Evolutionary conservation across 768 basidiomycete genomes (phyloP).

Genomic region (Porphyrellus cyaneotinctus): DNA sequence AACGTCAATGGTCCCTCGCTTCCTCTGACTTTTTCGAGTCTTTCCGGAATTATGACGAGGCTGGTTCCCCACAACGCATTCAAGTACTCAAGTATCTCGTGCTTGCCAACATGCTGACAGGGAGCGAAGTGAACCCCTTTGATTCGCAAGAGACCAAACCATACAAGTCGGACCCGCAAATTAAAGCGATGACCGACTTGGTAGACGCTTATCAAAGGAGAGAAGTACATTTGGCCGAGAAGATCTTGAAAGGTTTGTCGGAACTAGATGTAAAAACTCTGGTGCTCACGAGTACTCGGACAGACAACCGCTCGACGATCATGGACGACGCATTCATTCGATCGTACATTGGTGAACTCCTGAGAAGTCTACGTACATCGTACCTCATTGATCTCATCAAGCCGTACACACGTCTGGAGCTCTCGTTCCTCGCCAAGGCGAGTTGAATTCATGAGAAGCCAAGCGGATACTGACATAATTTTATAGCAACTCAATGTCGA

Average conservation of each 20-base stretch:
- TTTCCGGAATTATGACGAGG: slow-evolving; percentile 98
- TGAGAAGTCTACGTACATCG: slow-evolving; percentile 90
- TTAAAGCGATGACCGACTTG: slow-evolving; percentile 96
- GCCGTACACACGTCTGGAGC: slow-evolving; percentile 91
- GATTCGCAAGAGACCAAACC: slow-evolving; percentile 99
- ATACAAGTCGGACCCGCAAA: slow-evolving; percentile 92
- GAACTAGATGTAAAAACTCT: not conserved
- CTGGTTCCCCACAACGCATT: slow-evolving; percentile 92
- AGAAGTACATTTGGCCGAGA: slow-evolving; percentile 97
- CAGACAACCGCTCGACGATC: slow-evolving; percentile 92
- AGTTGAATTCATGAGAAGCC: slow-evolving; percentile 6
- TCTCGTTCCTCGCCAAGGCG: slow-evolving; percentile 90
- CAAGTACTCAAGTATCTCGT: slow-evolving; percentile 99
- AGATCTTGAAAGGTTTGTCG: slow-evolving; percentile 75
- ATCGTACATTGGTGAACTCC: slow-evolving; percentile 92
- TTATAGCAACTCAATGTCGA: slow-evolving; percentile 92
- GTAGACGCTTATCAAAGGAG: slow-evolving; percentile 95
- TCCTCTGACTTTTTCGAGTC: slow-evolving; percentile 99
- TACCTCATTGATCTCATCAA: slow-evolving; percentile 98
- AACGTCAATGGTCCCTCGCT: slow-evolving; percentile 97
- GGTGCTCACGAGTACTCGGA: not conserved
- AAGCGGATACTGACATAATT: not conserved
- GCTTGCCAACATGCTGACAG: slow-evolving; percentile 95
- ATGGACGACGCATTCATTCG: slow-evolving; percentile 95
- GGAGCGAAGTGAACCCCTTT: slow-evolving; percentile 98